Percentiles rank a stretch among this genome's conserved stretches.
Evolutionary conservation across 1,284 basidiomycete genomes (phyloP).

Genomic region (Sanghuangporus sanghuang): DNA sequence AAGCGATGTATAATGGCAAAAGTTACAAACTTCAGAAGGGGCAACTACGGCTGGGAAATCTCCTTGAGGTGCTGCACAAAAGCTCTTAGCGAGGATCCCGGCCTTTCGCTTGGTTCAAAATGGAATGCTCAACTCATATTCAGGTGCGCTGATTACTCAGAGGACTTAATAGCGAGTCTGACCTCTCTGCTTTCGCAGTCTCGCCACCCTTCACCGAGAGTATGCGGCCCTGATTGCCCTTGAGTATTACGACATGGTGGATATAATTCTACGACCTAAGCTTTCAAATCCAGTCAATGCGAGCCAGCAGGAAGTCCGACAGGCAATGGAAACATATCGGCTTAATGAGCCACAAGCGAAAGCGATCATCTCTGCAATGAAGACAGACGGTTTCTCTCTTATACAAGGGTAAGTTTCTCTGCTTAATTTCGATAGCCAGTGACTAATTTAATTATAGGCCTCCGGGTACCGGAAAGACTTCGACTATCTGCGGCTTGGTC

Average conservation of each 20-base stretch:
- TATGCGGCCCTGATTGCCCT: slow-evolving; percentile 84
- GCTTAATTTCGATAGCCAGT: background rate
- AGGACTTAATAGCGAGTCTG: background rate
- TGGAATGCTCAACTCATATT: slow-evolving; percentile 83
- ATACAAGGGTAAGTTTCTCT: slow-evolving; percentile 84
- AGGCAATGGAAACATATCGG: slow-evolving; percentile 66
- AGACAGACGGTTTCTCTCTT: slow-evolving; percentile 77
- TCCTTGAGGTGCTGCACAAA: slow-evolving; percentile 45
- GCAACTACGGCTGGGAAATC: slow-evolving; percentile 45
- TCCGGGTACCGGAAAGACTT: slow-evolving; percentile 98
- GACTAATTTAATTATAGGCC: slow-evolving; percentile 50
- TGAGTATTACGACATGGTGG: slow-evolving; percentile 76
- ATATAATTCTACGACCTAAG: slow-evolving; percentile 65
- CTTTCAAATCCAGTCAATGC: slow-evolving; percentile 46
- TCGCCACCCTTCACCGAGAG: slow-evolving; percentile 91
- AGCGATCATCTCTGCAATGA: slow-evolving; percentile 79
- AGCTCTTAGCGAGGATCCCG: slow-evolving; percentile 42
- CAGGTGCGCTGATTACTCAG: slow-evolving; percentile 44
- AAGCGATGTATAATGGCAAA: slow-evolving; percentile 68
- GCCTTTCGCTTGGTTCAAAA: slow-evolving; percentile 54
- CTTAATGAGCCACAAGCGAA: slow-evolving; percentile 94
- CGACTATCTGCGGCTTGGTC: slow-evolving; percentile 95
- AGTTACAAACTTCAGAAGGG: slow-evolving; percentile 61
- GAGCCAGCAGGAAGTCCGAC: slow-evolving; percentile 51
- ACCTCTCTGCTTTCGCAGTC: slow-evolving; percentile 37